phyloP scores from a whole-genome alignment of 306 rosid species.

The Acacia crassicarpa region DNA sequence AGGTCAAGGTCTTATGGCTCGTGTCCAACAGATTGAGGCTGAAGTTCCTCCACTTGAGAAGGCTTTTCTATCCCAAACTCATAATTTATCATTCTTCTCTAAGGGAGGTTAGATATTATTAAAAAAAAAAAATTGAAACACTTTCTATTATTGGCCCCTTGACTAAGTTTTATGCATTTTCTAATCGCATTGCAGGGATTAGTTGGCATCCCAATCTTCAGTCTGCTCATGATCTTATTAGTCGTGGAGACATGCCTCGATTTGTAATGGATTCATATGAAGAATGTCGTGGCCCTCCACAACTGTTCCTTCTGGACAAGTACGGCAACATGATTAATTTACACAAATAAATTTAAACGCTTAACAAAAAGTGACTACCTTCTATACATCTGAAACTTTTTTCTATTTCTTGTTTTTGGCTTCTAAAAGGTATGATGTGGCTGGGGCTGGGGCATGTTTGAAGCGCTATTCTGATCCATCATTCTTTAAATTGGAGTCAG shows the following conservation, averaged over 20 bases:
- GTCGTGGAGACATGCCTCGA: constrained; percentile 87
- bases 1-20: constrained; percentile 79
- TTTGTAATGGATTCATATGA: constrained; percentile 96
- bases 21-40: constrained; percentile 94
- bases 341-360: not conserved
- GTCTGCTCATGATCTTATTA: constrained; percentile 62
- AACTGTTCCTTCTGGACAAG: constrained; percentile 92
- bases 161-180: not conserved
- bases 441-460: constrained; percentile 96
- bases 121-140: not conserved
- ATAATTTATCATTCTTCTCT: constrained; percentile 58
- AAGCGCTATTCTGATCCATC: constrained; percentile 98
- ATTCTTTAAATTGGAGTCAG: constrained; percentile 64
- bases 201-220: constrained; percentile 89
- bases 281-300: constrained; percentile 92
- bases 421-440: constrained; percentile 86
- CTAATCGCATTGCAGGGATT: constrained; percentile 62
- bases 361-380: constrained; percentile 15
- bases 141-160: constrained; percentile 1
- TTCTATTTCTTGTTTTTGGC: constrained; percentile 28
- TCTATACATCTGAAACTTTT: constrained; percentile 20
- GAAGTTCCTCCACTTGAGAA: constrained; percentile 91
- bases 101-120: constrained; percentile 61
- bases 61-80: constrained; percentile 69
- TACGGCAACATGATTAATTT: constrained; percentile 41